A percentile compares a stretch with the other conserved stretches of the same genome.
phyloP scores from a whole-genome alignment of 192 early-diverging fungal genomes.

The Coemansia sp. region DNA sequence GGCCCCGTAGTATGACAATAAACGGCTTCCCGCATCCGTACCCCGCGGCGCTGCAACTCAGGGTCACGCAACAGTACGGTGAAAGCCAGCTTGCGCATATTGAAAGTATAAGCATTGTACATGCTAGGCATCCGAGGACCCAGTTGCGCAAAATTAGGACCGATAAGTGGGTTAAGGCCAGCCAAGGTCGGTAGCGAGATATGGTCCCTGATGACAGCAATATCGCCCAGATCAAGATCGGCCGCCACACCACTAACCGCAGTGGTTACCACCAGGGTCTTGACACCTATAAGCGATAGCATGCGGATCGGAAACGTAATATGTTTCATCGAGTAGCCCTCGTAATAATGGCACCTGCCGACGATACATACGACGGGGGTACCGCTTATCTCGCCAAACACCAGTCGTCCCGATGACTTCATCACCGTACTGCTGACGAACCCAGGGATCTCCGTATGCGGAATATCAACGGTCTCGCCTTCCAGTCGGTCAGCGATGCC shows the following conservation, averaged over 20 bases:
- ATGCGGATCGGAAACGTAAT: conserved; percentile 86
- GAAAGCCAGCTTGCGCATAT: conserved; percentile 71
- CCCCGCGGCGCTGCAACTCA: conserved; percentile 33
- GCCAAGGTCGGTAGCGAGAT: conserved; percentile 72
- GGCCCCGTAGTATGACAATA: conserved; percentile 86
- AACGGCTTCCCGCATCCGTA: conserved; percentile 73
- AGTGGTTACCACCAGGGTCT: conserved; percentile 78
- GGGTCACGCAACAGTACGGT: conserved; percentile 23
- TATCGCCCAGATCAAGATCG: conserved; percentile 78
- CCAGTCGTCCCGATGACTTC: conserved; percentile 54
- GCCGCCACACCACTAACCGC: conserved; percentile 81
- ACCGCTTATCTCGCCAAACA: conserved; percentile 79
- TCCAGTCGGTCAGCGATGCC: conserved; percentile 74
- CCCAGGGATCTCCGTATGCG: conserved; percentile 80
- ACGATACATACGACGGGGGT: conserved; percentile 78
- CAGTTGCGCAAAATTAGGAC: conserved; percentile 77
- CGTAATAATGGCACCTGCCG: conserved; percentile 90
- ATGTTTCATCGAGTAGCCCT: conserved; percentile 78
- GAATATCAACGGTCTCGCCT: conserved; percentile 60
- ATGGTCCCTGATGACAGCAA: conserved; percentile 79
- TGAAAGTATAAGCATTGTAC: conserved; percentile 80
- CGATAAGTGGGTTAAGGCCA: conserved; percentile 79
- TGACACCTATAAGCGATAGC: conserved; percentile 76
- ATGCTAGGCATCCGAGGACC: conserved; percentile 87
- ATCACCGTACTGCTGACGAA: conserved; percentile 71